Evolutionary conservation across 2,329 filamentous ascomycete species (phyloP).

Genomic region (Pyrenochaeta sp.): DNA sequence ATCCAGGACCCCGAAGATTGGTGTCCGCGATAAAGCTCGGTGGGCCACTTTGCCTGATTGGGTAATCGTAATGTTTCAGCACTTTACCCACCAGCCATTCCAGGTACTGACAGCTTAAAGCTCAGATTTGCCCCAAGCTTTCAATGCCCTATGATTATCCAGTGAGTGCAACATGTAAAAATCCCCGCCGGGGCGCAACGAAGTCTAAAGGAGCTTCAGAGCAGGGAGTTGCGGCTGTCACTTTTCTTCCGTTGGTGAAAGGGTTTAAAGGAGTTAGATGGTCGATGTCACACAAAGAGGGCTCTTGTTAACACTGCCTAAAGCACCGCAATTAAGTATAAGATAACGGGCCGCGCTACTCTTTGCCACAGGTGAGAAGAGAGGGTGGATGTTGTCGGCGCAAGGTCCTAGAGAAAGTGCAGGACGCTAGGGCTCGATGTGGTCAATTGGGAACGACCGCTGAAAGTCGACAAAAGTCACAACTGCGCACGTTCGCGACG

Average conservation of each 20-base stretch:
- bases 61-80: conserved; percentile 12
- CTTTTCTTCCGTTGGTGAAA: too few species aligned
- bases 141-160: neutral
- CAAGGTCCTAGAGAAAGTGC: neutral
- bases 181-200: neutral
- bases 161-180: neutral
- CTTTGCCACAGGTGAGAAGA: neutral
- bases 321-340: neutral
- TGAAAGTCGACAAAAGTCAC: neutral
- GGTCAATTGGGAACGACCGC: neutral
- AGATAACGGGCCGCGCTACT: neutral
- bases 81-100: conserved; percentile 13
- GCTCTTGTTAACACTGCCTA: neutral
- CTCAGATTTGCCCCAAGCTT: conserved; percentile 2
- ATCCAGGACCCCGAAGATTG: neutral
- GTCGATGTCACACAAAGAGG: neutral
- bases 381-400: neutral
- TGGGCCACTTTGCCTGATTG: conserved; percentile 19
- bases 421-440: neutral
- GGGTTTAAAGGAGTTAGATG: neutral
- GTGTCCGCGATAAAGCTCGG: conserved; percentile 1
- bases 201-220: neutral
- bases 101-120: neutral
- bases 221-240: neutral
- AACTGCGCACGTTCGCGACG: neutral